A percentile compares a stretch with the other conserved stretches of the same genome.
Evolutionary conservation across 192 early-diverging fungal species (phyloP).

Genomic region (Coemansia biformis): DNA sequence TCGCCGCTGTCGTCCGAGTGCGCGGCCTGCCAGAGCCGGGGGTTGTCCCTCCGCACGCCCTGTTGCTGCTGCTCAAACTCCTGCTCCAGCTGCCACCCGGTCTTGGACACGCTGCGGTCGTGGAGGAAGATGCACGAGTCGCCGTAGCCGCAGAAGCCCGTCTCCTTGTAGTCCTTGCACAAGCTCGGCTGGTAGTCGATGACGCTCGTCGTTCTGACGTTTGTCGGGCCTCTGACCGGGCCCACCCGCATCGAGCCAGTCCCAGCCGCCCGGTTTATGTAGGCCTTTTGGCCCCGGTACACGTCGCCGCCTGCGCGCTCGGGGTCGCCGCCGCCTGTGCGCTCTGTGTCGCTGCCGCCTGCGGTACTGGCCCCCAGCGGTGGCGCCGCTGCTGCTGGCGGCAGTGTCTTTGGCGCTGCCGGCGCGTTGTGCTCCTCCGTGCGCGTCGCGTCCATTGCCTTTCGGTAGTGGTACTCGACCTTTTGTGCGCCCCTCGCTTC

Average conservation of each 20-base stretch:
- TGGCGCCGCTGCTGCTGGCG: slow-evolving; percentile 2
- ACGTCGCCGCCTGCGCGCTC: slow-evolving; percentile 51
- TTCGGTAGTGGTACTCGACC: slow-evolving; percentile 27
- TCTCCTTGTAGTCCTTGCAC: slow-evolving; percentile 99
- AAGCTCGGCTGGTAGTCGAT: slow-evolving; percentile 97
- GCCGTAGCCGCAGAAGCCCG: slow-evolving; percentile 94
- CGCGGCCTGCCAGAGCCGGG: slow-evolving; percentile 49
- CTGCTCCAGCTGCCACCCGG: slow-evolving; percentile 94
- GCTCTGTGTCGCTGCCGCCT: too few species aligned
- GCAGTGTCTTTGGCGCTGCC: slow-evolving; percentile 16
- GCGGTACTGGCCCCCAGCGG: too few species aligned
- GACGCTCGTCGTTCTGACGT: slow-evolving; percentile 41
- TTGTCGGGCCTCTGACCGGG: slow-evolving; percentile 36
- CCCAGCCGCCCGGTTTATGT: slow-evolving; percentile 62
- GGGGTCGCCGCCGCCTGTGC: slow-evolving; percentile 1
- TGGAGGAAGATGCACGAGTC: slow-evolving; percentile 98
- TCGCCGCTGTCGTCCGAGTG: slow-evolving; percentile 27
- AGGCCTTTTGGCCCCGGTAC: slow-evolving; percentile 65
- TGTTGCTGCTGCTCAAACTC: slow-evolving; percentile 92
- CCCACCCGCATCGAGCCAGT: slow-evolving; percentile 54
- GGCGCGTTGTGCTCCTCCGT: slow-evolving; percentile 47
- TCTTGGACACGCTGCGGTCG: slow-evolving; percentile 95
- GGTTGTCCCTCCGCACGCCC: slow-evolving; percentile 52
- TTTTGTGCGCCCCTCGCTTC: slow-evolving; percentile 7
- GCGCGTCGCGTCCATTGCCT: slow-evolving; percentile 36